Evolutionary conservation across 2,329 filamentous ascomycete species (phyloP), one percentile per base, ranked within the genome.

Genomic region (Colletotrichum sansevieriae): DNA sequence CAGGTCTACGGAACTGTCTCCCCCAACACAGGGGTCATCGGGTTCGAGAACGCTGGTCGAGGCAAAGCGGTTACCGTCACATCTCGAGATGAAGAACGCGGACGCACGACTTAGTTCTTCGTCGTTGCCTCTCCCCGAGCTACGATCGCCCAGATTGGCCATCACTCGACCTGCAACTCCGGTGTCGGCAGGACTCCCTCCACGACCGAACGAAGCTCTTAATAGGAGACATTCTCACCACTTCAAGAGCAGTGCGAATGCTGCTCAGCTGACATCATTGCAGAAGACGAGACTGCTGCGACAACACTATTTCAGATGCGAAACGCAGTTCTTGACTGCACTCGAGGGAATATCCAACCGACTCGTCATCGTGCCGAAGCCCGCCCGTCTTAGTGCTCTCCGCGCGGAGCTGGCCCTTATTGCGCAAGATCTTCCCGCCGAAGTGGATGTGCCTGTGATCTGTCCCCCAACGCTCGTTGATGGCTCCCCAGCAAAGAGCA

Each of bases 341-440:
- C 84, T 96, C 15, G 92, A 95, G 77, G 91, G 92, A 72, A 95
- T 96, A 61, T 96, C 93, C 3, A 95, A 94, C 76, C 89, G 92
- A n/a, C 82, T 96, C 51, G 92, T 96, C 6, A 86, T 91, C 62
- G 93, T 96, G 5, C 93, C 93, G 2, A 96, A 96, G 76, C 89
- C 90, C 39, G 93, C 93, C 46, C 89, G 93, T 37, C 85, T 96
- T 73, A 96, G 93, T 78, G 93, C 93, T 47, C 82, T 96, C 52
- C 87, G 93, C 65, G 93, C 93, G 3, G 93, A 96, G 79, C 84
- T 96, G 69, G 93, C 92, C 13, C 83, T 96, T 41, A 92, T 96
- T 71, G 91, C 90, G 2, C 92, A 93, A 74, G 93, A 96, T 75
- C 81, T 96, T 51, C 93, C 93, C 0, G 91, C 93, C 4, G 93